Evolutionary conservation across 352 stramenopile genomes (phyloP).

Genomic region (Phytophthora foliorum): DNA sequence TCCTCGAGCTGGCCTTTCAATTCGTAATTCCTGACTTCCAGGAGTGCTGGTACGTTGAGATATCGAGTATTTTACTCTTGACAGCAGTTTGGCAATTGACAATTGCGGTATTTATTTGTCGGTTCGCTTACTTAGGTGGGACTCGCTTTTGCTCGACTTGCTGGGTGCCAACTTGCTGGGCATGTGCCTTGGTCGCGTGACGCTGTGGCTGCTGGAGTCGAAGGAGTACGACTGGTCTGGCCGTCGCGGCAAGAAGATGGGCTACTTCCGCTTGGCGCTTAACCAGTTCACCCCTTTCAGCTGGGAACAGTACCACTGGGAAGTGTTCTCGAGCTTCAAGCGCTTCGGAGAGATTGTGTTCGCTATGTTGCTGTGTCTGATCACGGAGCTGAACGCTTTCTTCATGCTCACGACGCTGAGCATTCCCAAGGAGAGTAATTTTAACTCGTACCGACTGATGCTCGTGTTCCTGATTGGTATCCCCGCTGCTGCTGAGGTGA

Average conservation of each 20-base stretch:
- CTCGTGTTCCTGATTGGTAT: slow-evolving; percentile 88
- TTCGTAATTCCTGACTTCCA: slow-evolving; percentile 95
- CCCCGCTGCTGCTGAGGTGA: slow-evolving; percentile 78
- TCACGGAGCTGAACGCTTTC: slow-evolving; percentile 95
- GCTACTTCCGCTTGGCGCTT: slow-evolving; percentile 73
- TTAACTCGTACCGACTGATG: slow-evolving; percentile 84
- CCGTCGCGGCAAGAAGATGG: slow-evolving; percentile 77
- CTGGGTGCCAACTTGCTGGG: slow-evolving; percentile 93
- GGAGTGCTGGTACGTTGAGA: slow-evolving; percentile 88
- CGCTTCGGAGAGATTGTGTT: slow-evolving; percentile 88
- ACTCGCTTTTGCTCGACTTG: slow-evolving; percentile 93
- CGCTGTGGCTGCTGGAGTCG: slow-evolving; percentile 82
- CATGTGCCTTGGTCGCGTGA: slow-evolving; percentile 84
- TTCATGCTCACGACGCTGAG: slow-evolving; percentile 92
- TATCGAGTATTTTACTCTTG: background rate
- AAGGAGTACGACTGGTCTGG: slow-evolving; percentile 93
- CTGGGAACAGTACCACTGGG: slow-evolving; percentile 93
- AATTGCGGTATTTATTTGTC: no score
- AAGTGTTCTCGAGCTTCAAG: slow-evolving; percentile 93
- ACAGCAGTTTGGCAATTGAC: no score
- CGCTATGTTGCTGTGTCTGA: slow-evolving; percentile 83
- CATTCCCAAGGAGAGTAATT: slow-evolving; percentile 89
- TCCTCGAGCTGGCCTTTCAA: slow-evolving; percentile 90
- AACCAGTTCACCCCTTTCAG: slow-evolving; percentile 91
- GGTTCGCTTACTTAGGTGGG: slow-evolving; percentile 70